Base-by-base conservation (phyloP, 106 monocot genomes). In the Chionographis japonica region DNA sequence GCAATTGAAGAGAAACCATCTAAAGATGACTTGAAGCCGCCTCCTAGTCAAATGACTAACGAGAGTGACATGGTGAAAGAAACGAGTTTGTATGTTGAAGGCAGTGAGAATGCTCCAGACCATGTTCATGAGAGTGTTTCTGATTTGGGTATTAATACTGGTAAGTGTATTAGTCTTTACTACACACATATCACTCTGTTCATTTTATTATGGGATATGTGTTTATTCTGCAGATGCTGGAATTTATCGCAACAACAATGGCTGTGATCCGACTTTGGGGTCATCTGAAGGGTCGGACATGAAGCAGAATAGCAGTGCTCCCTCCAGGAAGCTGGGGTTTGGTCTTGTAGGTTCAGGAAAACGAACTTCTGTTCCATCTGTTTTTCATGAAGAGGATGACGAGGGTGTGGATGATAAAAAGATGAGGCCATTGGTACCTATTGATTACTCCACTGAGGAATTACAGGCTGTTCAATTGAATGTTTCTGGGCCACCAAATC, bases 401-500 rank as follows among this genome's bases (percentile, higher is more conserved):
- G 95, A 98, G 66, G 84, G 79, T 78, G 59, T 78, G 17, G 84
- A 90, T 36, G 89, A 98, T 20, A 98, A 92, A 65, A 89, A 92
- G 74, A 89, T 92, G 92, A 79, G 92, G 77, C 97, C 97, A 36
- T 65, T 98, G 64, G 89, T 98, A 7, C 97, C 97, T n/a, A 86
- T 98, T 74, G 97, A 98, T 78, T 98, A 98, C 61, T 85, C 97
- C n/a, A 86, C 80, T 11, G 97, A 98, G 73, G 97, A 98, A 78
- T 56, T 92, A 49, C 89, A 98, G 67, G 86, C 87, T 66, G 76
- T 88, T 37, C 92, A 89, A 56, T 38, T 56, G 41, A 59, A 68
- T 61, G 52, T 67, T 62, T 75, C 86, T 63, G 78, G 65, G 10
- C 64, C 79, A 43, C 75, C 79, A 51, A 81, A 98, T 72, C 60